phyloP scores from a whole-genome alignment of 257 asterid genomes.

The Solanum etuberosum region DNA sequence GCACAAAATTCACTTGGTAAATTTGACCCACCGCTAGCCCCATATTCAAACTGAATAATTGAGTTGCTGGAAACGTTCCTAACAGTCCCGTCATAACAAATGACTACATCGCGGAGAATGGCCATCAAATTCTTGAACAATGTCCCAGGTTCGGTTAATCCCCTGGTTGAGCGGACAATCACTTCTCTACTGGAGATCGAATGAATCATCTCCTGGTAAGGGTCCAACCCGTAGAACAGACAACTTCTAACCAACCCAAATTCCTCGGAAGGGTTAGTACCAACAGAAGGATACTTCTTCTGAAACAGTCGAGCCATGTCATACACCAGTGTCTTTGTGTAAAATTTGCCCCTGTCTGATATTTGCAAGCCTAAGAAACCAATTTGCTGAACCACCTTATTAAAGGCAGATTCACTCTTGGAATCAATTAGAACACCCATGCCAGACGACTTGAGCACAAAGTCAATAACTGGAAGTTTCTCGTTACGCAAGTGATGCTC shows the following conservation, averaged over 20 bases:
- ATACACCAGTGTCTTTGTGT: conserved; percentile 52
- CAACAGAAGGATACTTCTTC: conserved; percentile 56
- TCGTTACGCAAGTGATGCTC: conserved; percentile 48
- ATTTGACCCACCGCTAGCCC: conserved; percentile 36
- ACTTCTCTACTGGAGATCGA: conserved; percentile 93
- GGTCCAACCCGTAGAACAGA: conserved; percentile 80
- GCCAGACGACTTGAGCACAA: conserved; percentile 51
- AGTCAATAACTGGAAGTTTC: conserved; percentile 48
- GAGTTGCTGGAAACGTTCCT: conserved; percentile 81
- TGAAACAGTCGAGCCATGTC: conserved; percentile 57
- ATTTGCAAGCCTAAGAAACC: conserved; percentile 81
- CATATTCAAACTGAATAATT: conserved; percentile 79
- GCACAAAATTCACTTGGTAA: conserved; percentile 67
- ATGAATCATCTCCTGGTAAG: conserved; percentile 90
- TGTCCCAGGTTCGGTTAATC: conserved; percentile 92
- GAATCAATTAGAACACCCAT: conserved; percentile 69
- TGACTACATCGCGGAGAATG: conserved; percentile 83
- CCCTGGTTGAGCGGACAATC: conserved; percentile 87
- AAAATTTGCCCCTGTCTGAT: conserved; percentile 61
- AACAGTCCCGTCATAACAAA: conserved; percentile 82
- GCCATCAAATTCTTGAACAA: conserved; percentile 92
- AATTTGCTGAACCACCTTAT: conserved; percentile 88
- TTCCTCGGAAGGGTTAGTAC: conserved; percentile 50
- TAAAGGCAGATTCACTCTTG: conserved; percentile 84
- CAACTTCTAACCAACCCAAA: conserved; percentile 72